A percentile compares a stretch with the other conserved stretches of the same genome.
Conservation (phyloP, 495 filamentous ascomycete species). For the Aspergillus affinis region DNA sequence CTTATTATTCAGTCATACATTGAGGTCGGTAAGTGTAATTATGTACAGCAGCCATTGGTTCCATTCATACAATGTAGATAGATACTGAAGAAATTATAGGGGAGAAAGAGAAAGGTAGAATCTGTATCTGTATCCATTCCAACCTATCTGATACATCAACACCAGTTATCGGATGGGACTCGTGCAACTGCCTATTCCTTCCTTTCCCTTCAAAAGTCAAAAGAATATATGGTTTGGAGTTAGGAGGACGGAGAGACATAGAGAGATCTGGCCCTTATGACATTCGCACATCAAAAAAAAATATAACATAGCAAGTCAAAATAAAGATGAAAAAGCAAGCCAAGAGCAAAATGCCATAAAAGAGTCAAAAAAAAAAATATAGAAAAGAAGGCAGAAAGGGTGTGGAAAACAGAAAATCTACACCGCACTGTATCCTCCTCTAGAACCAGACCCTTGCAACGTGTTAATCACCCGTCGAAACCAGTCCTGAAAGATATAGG, state of each 20-base stretch:
- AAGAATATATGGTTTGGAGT: too few species aligned
- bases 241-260: too few species aligned
- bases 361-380: constrained; percentile 2
- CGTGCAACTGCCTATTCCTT: too few species aligned
- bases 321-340: neutral
- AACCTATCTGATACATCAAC: neutral
- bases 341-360: neutral
- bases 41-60: too few species aligned
- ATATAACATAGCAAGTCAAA: neutral
- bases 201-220: too few species aligned
- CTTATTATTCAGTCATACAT: too few species aligned
- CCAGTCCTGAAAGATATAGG: constrained; percentile 92
- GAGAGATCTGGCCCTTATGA: too few species aligned
- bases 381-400: constrained; percentile 4
- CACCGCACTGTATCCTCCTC: constrained; percentile 94
- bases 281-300: neutral
- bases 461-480: constrained; percentile 73
- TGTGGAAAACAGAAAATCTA: constrained; percentile 35
- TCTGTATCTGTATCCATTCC: neutral
- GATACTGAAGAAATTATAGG: neutral
- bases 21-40: too few species aligned
- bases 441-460: constrained; percentile 72
- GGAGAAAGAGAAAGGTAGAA: neutral
- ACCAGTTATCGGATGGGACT: neutral
- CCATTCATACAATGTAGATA: too few species aligned